Conservation (phyloP, 1,139 yeast genomes). For the Nakaseomyces uthaithaninus region DNA sequence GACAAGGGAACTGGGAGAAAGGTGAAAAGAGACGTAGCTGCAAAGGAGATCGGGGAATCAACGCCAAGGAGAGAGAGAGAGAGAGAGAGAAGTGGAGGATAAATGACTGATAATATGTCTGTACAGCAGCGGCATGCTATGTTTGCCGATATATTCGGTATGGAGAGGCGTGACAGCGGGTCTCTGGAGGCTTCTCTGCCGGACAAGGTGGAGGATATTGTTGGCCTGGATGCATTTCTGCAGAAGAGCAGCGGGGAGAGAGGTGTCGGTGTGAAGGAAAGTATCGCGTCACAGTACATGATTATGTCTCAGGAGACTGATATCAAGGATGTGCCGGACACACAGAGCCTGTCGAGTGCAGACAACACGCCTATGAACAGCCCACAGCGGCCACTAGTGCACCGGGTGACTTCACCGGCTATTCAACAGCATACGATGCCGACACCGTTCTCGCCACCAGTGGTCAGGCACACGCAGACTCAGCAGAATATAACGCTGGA, state of each 20-base stretch:
- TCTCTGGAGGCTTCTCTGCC: slow-evolving; percentile 11
- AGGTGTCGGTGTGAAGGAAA: not conserved
- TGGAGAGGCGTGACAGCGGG: slow-evolving; percentile 17
- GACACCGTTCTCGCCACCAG: not conserved
- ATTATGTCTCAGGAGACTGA: slow-evolving; percentile 14
- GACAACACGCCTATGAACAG: slow-evolving; percentile 24
- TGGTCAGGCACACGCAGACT: not conserved
- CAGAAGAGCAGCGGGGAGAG: not conserved
- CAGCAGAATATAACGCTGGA: not conserved
- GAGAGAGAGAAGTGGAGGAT: not conserved
- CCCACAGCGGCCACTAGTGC: slow-evolving; percentile 15
- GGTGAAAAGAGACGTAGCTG: not conserved
- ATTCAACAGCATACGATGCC: not conserved
- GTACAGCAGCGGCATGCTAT: slow-evolving; percentile 13
- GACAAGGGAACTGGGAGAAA: not conserved
- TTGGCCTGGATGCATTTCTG: slow-evolving; percentile 12
- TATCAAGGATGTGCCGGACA: slow-evolving; percentile 28
- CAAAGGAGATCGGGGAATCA: not conserved
- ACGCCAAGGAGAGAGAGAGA: not conserved
- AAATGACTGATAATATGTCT: slow-evolving; percentile 7
- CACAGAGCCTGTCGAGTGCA: slow-evolving; percentile 25
- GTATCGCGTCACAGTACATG: not conserved
- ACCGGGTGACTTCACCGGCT: not conserved
- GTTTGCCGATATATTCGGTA: slow-evolving; percentile 25
- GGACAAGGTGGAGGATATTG: slow-evolving; percentile 22